phyloP scores from a whole-genome alignment of 805 yeast genomes.

The Candida boleticola region DNA sequence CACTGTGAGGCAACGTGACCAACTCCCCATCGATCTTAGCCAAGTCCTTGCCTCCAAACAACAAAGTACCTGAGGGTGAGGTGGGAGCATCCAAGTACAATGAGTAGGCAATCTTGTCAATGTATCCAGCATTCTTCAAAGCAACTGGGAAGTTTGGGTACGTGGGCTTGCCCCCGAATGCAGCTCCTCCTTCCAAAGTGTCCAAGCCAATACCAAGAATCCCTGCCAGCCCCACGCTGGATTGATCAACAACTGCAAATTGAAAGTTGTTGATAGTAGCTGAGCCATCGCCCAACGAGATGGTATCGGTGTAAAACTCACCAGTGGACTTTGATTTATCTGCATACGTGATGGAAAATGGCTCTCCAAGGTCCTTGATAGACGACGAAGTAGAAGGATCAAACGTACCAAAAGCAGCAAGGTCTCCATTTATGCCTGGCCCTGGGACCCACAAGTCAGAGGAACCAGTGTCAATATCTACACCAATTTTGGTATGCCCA shows the following conservation, averaged over 20 bases:
- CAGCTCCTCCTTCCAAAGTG: constrained; percentile 3
- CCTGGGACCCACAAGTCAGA: constrained; percentile 10
- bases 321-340: constrained; percentile 37
- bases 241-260: constrained; percentile 2
- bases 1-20: constrained; percentile 26
- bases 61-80: constrained; percentile 21
- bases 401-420: constrained; percentile 41
- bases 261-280: constrained; percentile 4
- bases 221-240: neutral
- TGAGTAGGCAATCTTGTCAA: constrained; percentile 35
- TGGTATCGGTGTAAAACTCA: constrained; percentile 44
- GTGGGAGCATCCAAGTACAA: constrained; percentile 27
- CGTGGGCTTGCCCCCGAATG: constrained; percentile 2
- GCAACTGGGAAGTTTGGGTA: constrained; percentile 35
- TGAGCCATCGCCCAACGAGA: constrained; percentile 3
- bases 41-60: constrained; percentile 28
- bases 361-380: constrained; percentile 26
- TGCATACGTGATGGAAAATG: constrained; percentile 39
- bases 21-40: constrained; percentile 25
- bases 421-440: neutral
- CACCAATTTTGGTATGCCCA: constrained; percentile 5
- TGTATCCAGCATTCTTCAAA: constrained; percentile 32
- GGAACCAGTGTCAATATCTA: constrained; percentile 10
- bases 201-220: constrained; percentile 6
- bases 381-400: constrained; percentile 29